Evolutionary conservation across 1,284 basidiomycete species (phyloP).

Genomic region (Malassezia cuniculi): DNA sequence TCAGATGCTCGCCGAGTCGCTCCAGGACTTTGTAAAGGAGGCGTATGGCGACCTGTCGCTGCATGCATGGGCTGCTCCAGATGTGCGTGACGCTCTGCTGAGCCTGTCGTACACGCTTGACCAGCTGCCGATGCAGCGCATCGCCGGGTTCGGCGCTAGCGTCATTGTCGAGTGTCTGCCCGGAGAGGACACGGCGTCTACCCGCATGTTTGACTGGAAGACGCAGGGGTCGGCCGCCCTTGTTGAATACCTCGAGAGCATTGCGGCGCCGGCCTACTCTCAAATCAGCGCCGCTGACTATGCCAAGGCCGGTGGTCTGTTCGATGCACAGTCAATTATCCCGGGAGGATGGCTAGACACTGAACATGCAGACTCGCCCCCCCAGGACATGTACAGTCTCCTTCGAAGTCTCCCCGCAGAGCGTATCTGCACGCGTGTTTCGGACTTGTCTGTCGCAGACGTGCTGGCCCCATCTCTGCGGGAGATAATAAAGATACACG

Average conservation of each 20-base stretch:
- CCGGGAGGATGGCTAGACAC: too few relatives aligned
- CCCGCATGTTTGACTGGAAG: conserved; percentile 6
- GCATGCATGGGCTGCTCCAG: neutral
- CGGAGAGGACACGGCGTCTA: too few relatives aligned
- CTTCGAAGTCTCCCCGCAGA: conserved; percentile 1
- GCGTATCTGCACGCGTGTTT: neutral
- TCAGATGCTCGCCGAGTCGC: conserved; percentile 24
- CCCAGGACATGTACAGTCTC: conserved; percentile 3
- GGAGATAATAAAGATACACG: conserved; percentile 4
- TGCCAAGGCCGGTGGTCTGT: conserved; percentile 1
- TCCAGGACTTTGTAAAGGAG: conserved; percentile 18
- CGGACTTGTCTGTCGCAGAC: conserved; percentile 2
- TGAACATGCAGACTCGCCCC: too few relatives aligned
- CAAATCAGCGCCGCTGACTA: conserved; percentile 3
- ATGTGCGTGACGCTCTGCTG: neutral
- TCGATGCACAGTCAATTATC: too few relatives aligned
- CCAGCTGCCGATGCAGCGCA: neutral
- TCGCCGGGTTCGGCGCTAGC: neutral
- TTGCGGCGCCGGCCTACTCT: conserved; percentile 17
- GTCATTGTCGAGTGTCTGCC: neutral
- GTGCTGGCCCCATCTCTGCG: conserved; percentile 5
- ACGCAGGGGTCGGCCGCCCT: conserved; percentile 19
- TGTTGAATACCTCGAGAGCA: conserved; percentile 36
- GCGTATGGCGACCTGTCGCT: conserved; percentile 21
- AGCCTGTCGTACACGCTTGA: too few relatives aligned